Conservation (phyloP, 768 basidiomycete species). For the Fistulinella prunicolor region DNA sequence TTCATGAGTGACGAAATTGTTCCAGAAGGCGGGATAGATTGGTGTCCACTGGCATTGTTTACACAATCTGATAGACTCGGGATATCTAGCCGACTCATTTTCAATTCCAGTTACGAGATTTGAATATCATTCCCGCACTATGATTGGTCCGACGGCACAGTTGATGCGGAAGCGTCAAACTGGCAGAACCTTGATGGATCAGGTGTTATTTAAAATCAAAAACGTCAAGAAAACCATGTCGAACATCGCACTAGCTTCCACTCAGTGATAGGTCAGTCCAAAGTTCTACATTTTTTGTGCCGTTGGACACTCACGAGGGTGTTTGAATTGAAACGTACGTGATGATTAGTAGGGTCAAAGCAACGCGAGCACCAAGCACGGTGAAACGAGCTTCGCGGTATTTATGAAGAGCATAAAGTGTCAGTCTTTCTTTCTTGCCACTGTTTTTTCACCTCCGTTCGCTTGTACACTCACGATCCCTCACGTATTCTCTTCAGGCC, state of each 20-base stretch:
- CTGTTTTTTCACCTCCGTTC: not conserved
- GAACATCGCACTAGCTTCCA: not conserved
- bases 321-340: slow-evolving; percentile 2
- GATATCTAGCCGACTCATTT: slow-evolving; percentile 29
- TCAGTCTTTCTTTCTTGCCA: slow-evolving; percentile 11
- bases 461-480: slow-evolving; percentile 14
- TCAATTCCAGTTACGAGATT: slow-evolving; percentile 25
- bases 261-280: slow-evolving; percentile 12
- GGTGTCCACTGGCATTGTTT: slow-evolving; percentile 11
- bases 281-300: not conserved
- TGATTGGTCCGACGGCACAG: slow-evolving; percentile 19
- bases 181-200: slow-evolving; percentile 16
- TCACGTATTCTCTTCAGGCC: slow-evolving; percentile 8
- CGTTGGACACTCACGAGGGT: not conserved
- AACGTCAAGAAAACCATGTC: slow-evolving; percentile 12
- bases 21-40: slow-evolving; percentile 13
- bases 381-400: slow-evolving; percentile 4
- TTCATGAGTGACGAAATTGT: slow-evolving; percentile 18
- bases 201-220: slow-evolving; percentile 9
- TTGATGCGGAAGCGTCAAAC: not conserved
- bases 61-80: slow-evolving; percentile 12
- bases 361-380: not conserved
- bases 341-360: slow-evolving; percentile 11
- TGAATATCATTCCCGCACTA: slow-evolving; percentile 9
- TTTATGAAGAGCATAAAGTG: slow-evolving; percentile 16